A percentile compares a stretch with the other conserved stretches of the same genome.
Evolutionary conservation across 139 green algal species (phyloP).

Genomic region (Microglena sp.): DNA sequence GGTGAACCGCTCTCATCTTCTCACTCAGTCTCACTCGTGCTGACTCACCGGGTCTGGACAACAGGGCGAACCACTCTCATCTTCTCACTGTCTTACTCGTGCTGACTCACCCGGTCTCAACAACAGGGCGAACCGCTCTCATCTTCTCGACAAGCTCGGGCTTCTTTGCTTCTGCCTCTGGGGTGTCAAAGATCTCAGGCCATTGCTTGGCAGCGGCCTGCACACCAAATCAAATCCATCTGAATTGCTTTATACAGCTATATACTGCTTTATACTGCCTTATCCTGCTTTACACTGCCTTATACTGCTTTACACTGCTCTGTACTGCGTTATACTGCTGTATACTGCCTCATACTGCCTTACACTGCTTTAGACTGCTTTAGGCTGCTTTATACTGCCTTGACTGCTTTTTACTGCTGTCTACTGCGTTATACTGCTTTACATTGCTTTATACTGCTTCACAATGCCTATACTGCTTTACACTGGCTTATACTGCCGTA

Average conservation of each 20-base stretch:
- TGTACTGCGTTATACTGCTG: neutral
- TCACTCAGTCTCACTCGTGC: no score
- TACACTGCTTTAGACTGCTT: neutral
- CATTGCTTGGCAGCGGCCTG: slow-evolving; percentile 64
- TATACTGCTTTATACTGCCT: no score
- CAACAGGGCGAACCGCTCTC: slow-evolving; percentile 76
- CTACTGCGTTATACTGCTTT: no score
- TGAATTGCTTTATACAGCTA: no score
- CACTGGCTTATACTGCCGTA: neutral
- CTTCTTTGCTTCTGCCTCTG: slow-evolving; percentile 42
- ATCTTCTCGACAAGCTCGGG: slow-evolving; percentile 72
- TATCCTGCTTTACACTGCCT: neutral
- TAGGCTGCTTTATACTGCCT: neutral
- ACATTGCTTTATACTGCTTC: no score
- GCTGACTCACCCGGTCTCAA: slow-evolving; percentile 90
- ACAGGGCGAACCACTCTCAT: no score
- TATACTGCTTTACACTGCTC: neutral
- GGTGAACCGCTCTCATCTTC: no score
- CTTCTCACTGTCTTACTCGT: no score
- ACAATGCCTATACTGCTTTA: no score
- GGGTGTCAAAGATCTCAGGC: slow-evolving; percentile 74
- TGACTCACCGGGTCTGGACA: no score
- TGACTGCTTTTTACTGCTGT: no score
- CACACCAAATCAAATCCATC: no score
- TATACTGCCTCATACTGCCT: neutral